These are phyloP conservation scores for Hirsutella rhossiliensis DNA, from an alignment of 2,329 filamentous ascomycete species.

Conservation along the genomic window DNA sequence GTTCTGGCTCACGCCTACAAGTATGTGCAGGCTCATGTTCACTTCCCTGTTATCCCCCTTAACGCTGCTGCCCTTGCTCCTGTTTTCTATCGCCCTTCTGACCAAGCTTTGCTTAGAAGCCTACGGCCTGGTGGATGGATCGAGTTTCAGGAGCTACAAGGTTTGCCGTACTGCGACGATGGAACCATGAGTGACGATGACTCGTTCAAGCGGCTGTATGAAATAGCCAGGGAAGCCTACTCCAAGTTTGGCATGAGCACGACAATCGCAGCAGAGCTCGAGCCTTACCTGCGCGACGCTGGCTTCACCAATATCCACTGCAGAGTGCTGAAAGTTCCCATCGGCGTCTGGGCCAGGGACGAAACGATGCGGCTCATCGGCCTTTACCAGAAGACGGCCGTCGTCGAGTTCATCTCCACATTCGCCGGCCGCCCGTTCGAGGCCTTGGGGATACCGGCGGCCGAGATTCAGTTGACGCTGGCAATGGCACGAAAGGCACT, in stretches of 20 bases:
- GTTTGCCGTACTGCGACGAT: conserved; percentile 21
- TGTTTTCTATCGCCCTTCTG: too few relatives aligned
- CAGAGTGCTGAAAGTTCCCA: conserved; percentile 23
- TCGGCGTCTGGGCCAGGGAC: conserved; percentile 22
- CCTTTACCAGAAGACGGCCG: conserved; percentile 23
- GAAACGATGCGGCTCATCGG: conserved; percentile 22
- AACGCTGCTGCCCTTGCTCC: too few relatives aligned
- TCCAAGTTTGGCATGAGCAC: conserved; percentile 8
- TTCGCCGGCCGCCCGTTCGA: conserved; percentile 21
- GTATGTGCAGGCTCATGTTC: too few relatives aligned
- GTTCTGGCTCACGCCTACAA: conserved; percentile 8
- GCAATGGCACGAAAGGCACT: conserved; percentile 12
- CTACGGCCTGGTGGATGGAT: conserved; percentile 31
- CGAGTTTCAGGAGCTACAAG: conserved; percentile 27
- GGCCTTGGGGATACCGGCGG: conserved; percentile 14
- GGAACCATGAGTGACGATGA: conserved; percentile 13
- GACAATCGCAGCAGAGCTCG: conserved; percentile 7
- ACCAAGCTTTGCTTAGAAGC: conserved; percentile 1
- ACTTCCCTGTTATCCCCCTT: too few relatives aligned
- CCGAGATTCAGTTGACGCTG: conserved; percentile 17
- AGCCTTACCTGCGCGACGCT: conserved; percentile 5
- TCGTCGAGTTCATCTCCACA: conserved; percentile 23
- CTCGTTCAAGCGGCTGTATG: conserved; percentile 5
- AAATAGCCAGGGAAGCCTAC: conserved; percentile 5
- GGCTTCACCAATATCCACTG: conserved; percentile 15